Base-by-base conservation (phyloP, 768 basidiomycete species). In the Amanita jacksonii region DNA sequence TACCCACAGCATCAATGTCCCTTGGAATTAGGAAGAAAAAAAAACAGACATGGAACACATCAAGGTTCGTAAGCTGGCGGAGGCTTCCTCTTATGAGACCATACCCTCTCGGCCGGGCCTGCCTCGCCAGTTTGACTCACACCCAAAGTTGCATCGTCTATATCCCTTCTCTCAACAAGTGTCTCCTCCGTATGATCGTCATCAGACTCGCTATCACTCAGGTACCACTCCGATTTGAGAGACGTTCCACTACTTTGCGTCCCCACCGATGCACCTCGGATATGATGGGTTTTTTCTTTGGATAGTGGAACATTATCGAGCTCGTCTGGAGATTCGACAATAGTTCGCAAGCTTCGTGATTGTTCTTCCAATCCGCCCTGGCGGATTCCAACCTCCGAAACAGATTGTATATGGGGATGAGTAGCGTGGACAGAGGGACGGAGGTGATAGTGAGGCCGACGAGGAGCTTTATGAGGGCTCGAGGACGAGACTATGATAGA, bases 251-350 rank as follows among this genome's bases (percentile, higher is more conserved):
- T 41, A 7, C 27, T 31, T 10, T 9, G 27, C n/a, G n/a, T 30
- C 25, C 18, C 5, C 40, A 30, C 15, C 27, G 22, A 19, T 22
- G 13, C 20, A 9, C 24, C 38, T 23, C 23, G 13, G 3, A 24
- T 22, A n/a, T 12, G 19, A 25, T n/a, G 10, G 31, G 13, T 33
- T 31, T 15, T 20, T 8, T n/a, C 25, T 15, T n/a, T 4, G n/a
- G 19, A 13, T 9, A 22, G 7, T 2, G 22, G 23, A 12, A 25
- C 6, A 24, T 3, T 28, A 28, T 24, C 36, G 20, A 38, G 1
- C 20, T 45, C 44, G n/a, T 31, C 36, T 12, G 44, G 36, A 9
- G 44, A 45, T 36, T 45, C 44, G 13, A 38, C 5, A 5, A 45
- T 38, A 12, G 44, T 45, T 13, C 36, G 44, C 16, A 45, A 31